A percentile compares a stretch with the other conserved stretches of the same genome.
Evolutionary conservation across 352 stramenopile genomes (phyloP).

Genomic region (Blastocystis sp.): DNA sequence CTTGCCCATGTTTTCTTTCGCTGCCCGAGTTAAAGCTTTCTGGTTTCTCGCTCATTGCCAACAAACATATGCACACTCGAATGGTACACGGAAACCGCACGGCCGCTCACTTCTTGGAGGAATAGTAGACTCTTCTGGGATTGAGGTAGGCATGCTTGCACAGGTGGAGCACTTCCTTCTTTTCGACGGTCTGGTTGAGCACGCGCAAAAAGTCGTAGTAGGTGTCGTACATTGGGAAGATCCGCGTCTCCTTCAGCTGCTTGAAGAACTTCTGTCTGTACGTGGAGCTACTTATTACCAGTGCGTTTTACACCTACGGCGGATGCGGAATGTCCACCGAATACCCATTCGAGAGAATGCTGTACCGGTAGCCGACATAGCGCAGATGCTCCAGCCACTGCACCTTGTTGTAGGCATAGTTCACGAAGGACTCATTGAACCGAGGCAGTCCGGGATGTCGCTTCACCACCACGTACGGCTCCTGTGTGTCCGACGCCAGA

Average conservation of each 20-base stretch:
- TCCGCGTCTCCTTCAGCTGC: slow-evolving; percentile 5
- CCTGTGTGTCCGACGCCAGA: slow-evolving; percentile 45
- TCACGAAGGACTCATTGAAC: slow-evolving; percentile 67
- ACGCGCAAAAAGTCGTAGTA: slow-evolving; percentile 45
- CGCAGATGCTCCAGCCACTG: slow-evolving; percentile 61
- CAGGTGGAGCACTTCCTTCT: slow-evolving; percentile 33
- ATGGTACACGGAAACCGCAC: background rate
- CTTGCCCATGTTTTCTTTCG: slow-evolving; percentile 4
- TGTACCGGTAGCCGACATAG: slow-evolving; percentile 54
- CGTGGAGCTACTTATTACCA: slow-evolving; percentile 23
- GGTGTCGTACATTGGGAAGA: slow-evolving; percentile 38
- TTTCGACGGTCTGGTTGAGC: slow-evolving; percentile 37
- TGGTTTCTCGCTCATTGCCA: background rate
- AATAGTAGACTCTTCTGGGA: slow-evolving; percentile 17
- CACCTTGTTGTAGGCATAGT: slow-evolving; percentile 62
- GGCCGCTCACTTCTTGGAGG: background rate
- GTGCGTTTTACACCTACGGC: background rate
- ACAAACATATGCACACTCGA: slow-evolving; percentile 22
- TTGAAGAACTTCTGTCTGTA: slow-evolving; percentile 49
- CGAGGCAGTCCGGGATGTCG: background rate
- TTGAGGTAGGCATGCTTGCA: slow-evolving; percentile 13
- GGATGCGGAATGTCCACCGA: slow-evolving; percentile 66
- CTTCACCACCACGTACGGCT: slow-evolving; percentile 65
- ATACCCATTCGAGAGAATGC: slow-evolving; percentile 36
- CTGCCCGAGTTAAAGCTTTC: background rate